Percentiles rank a stretch among this genome's conserved stretches.
These are phyloP conservation scores for Tagetes erecta DNA, from an alignment of 129 eudicot genomes.

Conservation along the genomic window DNA sequence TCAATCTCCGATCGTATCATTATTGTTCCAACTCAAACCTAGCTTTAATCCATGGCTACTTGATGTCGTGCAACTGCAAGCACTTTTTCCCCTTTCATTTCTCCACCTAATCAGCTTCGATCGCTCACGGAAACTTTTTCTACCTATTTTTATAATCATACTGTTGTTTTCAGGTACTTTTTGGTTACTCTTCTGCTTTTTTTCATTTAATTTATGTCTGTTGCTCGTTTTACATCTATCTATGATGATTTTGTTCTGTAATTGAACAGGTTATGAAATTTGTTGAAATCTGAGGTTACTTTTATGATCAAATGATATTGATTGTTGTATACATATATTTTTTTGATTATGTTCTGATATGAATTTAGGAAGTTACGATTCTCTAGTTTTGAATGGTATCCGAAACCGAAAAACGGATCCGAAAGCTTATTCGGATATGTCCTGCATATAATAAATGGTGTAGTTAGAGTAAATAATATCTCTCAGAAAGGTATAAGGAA, in stretches of 20 bases:
- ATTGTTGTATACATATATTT: neutral
- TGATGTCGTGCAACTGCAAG: constrained; percentile 7
- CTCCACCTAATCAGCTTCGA: constrained; percentile 22
- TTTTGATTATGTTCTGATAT: neutral
- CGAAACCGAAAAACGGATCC: too few species aligned
- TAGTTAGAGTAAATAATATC: neutral
- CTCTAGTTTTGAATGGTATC: neutral
- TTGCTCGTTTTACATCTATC: neutral
- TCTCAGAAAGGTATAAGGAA: neutral
- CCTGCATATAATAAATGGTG: neutral
- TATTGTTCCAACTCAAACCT: constrained; percentile 8
- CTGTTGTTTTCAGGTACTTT: constrained; percentile 27
- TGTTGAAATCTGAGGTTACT: neutral
- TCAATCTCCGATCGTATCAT: neutral
- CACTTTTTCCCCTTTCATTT: constrained; percentile 20
- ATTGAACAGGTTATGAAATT: neutral
- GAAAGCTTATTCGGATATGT: too few species aligned
- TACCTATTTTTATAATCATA: neutral
- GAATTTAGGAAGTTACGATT: constrained; percentile 7
- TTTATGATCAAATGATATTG: constrained; percentile 1
- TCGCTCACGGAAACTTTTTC: constrained; percentile 24
- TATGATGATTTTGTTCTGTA: constrained; percentile 12
- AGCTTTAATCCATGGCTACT: constrained; percentile 6
- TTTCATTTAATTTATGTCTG: neutral
- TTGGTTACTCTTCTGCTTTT: constrained; percentile 10